Base-by-base conservation (phyloP, 805 yeast species). In the Candida odintsovae region DNA sequence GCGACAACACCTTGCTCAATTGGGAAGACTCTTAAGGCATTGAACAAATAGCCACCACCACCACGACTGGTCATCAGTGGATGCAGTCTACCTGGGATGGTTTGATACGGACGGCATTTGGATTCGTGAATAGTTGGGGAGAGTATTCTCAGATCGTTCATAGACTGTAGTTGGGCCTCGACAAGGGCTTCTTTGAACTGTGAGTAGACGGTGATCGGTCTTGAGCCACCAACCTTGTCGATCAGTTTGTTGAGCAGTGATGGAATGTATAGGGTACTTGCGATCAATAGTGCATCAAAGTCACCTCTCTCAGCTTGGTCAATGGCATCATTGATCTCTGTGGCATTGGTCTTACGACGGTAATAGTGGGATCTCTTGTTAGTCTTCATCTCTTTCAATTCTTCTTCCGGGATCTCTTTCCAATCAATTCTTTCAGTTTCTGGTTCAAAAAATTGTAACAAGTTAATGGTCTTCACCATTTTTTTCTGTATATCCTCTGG, bases 21-120 rank as follows among this genome's bases (percentile, higher is more conserved):
- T 2, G 97, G 96, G 44, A 80, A 68, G 0, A 94, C 97, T 42
- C 86, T 73, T 15, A 86, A 77, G 3, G 92, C 95, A 70, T 81
- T 76, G 53, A 90, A 69, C 3, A 94, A 63, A 63, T 80, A 92
- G 0, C 99, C 99, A 51, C 97, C 98, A 48, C 85, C 90, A 7
- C 96, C 90, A 57, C 88, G 76, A 75, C 84, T 82, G 0, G 97
- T 87, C 99, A 94, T 94, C 50, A 83, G 61, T 0, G 99, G 99
- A 64, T 94, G 99, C 58, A 92, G 71, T 61, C 95, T 82, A 8
- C 98, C 99, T 18, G 95, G 88, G 25, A 92, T 80, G 3, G 97
- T 89, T 69, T 94, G 99, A 63, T 85, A 90, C 42, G 82, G 83
- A 52, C 97, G 77, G 12, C 86, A 94, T 51, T 87, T 74, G 1